Base-by-base conservation (phyloP, 129 eudicot species). In the Oenanthe sinensis region DNA sequence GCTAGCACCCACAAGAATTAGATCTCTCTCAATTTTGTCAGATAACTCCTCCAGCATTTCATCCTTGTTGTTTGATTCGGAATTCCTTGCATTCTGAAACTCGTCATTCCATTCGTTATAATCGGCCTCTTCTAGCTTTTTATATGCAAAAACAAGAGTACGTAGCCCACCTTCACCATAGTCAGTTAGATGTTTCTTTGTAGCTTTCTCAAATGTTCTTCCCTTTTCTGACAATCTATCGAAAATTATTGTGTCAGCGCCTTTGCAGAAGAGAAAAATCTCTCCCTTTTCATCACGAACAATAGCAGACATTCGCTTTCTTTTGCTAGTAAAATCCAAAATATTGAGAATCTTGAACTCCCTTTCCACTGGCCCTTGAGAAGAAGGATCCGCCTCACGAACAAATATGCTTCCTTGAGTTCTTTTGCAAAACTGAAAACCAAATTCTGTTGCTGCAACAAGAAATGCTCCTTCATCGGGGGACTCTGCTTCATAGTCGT, bases 391-490 rank as follows among this genome's bases (percentile, higher is more conserved):
- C 54, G 71, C 85, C 65, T 89, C 92, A 42, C 88, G 87, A 63
- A 89, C 84, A 45, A 81, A 82, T 78, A 89, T 85, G 75, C 90
- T 86, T 28, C 90, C 85, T 74, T 88, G 92, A 78, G 92, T 88
- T 71, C 92, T 85, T 73, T 79, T 86, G 60, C 81, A 86, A 36
- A 81, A 88, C 78, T 88, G 85, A 65, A 88, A 88, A 15, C 92
- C 92, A 77, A 88, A 88, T 76, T 88, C 92, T 75, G 88, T 78
- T 40, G 92, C 92, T 47, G 92, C 92, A 50, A 86, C 88, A 69
- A 87, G 91, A 81, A 87, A 87, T 42, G 91, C 91, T 63, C 85
- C 87, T 85, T 87, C 88, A 85, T 85, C 88, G 3, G 92, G 92
- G 63, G 92, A 88, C 83, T 88, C 92, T 9, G 89, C 92, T 79